A percentile compares a stretch with the other conserved stretches of the same genome.
phyloP scores from a whole-genome alignment of 129 eudicot species.

The Sambucus nigra region DNA sequence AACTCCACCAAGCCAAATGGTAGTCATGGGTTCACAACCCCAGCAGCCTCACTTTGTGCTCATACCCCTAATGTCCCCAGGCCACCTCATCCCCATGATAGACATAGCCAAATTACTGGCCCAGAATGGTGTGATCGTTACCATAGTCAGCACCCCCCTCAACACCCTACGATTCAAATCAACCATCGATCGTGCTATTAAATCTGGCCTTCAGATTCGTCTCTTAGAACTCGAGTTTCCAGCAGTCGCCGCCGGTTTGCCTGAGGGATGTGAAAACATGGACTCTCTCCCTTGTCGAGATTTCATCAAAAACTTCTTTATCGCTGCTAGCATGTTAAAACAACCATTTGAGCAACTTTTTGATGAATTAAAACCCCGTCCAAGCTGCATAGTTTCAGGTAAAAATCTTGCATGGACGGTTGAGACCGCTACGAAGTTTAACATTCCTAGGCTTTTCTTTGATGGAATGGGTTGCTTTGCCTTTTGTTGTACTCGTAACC shows the following conservation, averaged over 20 bases:
- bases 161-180: constrained; percentile 34
- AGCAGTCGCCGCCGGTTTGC: constrained; percentile 20
- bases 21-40: constrained; percentile 3
- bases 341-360: constrained; percentile 21
- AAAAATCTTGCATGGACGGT: constrained; percentile 29
- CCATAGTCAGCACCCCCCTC: constrained; percentile 53
- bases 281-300: constrained; percentile 21
- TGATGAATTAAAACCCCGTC: constrained; percentile 10
- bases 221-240: constrained; percentile 29
- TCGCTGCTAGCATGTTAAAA: constrained; percentile 16
- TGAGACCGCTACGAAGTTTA: constrained; percentile 15
- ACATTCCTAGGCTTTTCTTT: constrained; percentile 30
- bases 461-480: constrained; percentile 42
- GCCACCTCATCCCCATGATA: constrained; percentile 64
- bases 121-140: constrained; percentile 17
- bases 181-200: constrained; percentile 24
- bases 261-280: constrained; percentile 27
- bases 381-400: constrained; percentile 33
- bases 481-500: constrained; percentile 12
- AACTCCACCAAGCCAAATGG: neutral
- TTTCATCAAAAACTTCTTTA: constrained; percentile 18
- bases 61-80: constrained; percentile 54
- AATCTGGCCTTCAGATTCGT: constrained; percentile 31
- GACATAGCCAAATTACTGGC: constrained; percentile 66
- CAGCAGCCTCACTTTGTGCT: constrained; percentile 46